phyloP scores from a whole-genome alignment of 768 basidiomycete species.

The Kwoniella sp. region DNA sequence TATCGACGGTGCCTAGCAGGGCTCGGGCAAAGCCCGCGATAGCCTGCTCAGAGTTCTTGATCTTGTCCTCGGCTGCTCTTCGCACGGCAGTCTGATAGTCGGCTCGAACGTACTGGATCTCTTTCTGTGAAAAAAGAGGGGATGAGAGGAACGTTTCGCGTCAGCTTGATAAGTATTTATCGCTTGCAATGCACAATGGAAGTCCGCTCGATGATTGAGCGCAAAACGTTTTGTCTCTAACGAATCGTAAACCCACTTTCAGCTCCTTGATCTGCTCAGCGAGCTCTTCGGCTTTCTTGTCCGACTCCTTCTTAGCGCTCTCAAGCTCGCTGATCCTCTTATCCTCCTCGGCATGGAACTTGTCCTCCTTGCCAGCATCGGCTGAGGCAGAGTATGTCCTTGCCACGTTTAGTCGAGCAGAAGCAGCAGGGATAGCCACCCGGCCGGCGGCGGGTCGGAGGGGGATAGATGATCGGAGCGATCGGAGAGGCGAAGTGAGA shows the following conservation, averaged over 20 bases:
- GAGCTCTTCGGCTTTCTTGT: conserved; percentile 45
- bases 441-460: conserved; percentile 13
- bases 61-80: conserved; percentile 85
- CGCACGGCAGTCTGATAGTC: conserved; percentile 95
- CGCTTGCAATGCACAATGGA: too few relatives aligned
- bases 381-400: conserved; percentile 27
- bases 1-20: conserved; percentile 66
- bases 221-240: background rate
- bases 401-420: conserved; percentile 3
- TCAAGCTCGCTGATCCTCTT: conserved; percentile 29
- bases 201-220: too few relatives aligned
- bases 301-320: conserved; percentile 33
- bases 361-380: conserved; percentile 25
- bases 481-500: conserved; percentile 24
- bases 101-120: conserved; percentile 87
- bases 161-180: too few relatives aligned
- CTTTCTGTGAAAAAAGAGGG: conserved; percentile 63
- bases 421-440: background rate
- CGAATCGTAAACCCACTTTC: conserved; percentile 65
- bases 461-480: conserved; percentile 24
- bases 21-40: conserved; percentile 79
- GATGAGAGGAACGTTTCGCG: too few relatives aligned
- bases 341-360: conserved; percentile 21
- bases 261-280: conserved; percentile 61
- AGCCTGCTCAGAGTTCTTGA: conserved; percentile 89